A percentile compares a stretch with the other conserved stretches of the same genome.
These are phyloP conservation scores for Neonothopanus nambi DNA, from an alignment of 1,284 basidiomycete genomes.

Conservation along the genomic window DNA sequence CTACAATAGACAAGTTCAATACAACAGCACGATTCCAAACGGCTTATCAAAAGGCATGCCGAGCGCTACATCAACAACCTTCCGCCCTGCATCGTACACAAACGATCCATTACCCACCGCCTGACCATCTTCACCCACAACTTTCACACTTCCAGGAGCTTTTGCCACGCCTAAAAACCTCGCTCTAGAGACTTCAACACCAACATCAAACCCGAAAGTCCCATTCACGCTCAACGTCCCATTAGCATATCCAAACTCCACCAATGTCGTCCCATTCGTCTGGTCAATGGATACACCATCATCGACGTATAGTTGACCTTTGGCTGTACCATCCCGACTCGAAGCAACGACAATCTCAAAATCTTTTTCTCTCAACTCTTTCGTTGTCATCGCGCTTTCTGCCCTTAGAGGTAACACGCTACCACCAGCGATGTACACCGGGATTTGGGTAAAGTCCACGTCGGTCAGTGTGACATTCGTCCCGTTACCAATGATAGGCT, in stretches of 20 bases:
- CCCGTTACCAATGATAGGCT: slow-evolving; percentile 47
- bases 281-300: slow-evolving; percentile 60
- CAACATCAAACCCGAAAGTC: slow-evolving; percentile 46
- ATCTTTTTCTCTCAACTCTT: slow-evolving; percentile 50
- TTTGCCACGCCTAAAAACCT: slow-evolving; percentile 43
- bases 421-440: slow-evolving; percentile 63
- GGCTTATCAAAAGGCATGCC: slow-evolving; percentile 34
- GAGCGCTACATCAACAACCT: slow-evolving; percentile 44
- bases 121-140: slow-evolving; percentile 31
- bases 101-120: slow-evolving; percentile 1
- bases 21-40: slow-evolving; percentile 31
- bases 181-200: slow-evolving; percentile 46
- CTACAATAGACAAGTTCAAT: too few relatives aligned
- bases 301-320: slow-evolving; percentile 58
- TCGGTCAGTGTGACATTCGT: slow-evolving; percentile 45
- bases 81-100: slow-evolving; percentile 19
- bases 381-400: slow-evolving; percentile 59
- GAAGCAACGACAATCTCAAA: slow-evolving; percentile 68
- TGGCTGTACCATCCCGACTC: slow-evolving; percentile 44
- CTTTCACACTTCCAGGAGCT: slow-evolving; percentile 33
- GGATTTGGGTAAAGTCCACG: slow-evolving; percentile 58
- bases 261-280: slow-evolving; percentile 41
- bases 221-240: slow-evolving; percentile 49
- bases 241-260: slow-evolving; percentile 41
- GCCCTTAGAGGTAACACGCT: slow-evolving; percentile 55